phyloP scores from a whole-genome alignment of 2,329 filamentous ascomycete genomes.

The Exserohilum turcica region DNA sequence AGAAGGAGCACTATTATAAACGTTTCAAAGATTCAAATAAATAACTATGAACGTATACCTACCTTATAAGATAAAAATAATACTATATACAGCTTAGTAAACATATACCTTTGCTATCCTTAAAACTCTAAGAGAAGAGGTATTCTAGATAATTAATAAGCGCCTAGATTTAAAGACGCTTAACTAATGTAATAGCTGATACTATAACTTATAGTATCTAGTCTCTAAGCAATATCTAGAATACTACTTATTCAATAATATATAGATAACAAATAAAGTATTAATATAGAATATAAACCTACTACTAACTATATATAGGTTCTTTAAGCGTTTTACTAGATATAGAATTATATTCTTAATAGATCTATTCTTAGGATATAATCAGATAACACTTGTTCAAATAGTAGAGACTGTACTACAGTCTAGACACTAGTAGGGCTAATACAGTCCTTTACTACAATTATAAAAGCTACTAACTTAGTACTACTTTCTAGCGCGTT shows the following conservation, averaged over 20 bases:
- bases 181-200: neutral
- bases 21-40: neutral
- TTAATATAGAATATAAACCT: neutral
- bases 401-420: neutral
- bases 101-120: neutral
- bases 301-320: neutral
- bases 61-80: neutral
- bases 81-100: neutral
- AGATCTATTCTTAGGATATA: neutral
- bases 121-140: neutral
- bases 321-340: neutral
- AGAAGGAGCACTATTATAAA: neutral
- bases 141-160: neutral
- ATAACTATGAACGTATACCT: neutral
- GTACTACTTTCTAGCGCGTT: neutral
- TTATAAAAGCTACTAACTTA: constrained; percentile 5
- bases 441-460: neutral
- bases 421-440: neutral
- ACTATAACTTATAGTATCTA: constrained; percentile 1
- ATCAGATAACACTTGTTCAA: neutral
- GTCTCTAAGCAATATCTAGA: constrained; percentile 1
- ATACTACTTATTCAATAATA: constrained; percentile 1
- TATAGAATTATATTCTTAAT: neutral
- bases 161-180: neutral
- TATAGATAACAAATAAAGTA: neutral